A percentile compares a stretch with the other conserved stretches of the same genome.
Conservation (phyloP, 331 rosid genomes). For the Erythrophleum ivorense region DNA sequence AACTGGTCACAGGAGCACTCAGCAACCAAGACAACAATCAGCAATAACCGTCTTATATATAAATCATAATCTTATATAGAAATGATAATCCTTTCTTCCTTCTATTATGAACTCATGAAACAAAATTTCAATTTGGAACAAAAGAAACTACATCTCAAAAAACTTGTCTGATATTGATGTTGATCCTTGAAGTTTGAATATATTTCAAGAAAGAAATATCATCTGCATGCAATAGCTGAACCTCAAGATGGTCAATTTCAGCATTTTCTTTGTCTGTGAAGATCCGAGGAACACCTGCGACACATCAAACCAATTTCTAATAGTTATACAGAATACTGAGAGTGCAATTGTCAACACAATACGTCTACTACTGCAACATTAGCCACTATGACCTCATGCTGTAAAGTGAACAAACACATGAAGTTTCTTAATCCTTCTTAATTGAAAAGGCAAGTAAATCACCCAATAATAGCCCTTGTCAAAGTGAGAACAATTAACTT, state of each 20-base stretch:
- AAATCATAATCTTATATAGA: neutral
- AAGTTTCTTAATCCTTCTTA: neutral
- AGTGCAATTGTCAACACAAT: conserved; percentile 7
- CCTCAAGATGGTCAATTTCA: conserved; percentile 65
- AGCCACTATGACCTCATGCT: neutral
- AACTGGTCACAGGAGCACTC: neutral
- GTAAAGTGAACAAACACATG: neutral
- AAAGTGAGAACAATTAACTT: conserved; percentile 12
- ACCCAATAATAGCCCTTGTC: conserved; percentile 4
- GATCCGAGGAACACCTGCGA: conserved; percentile 90
- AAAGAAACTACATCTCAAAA: conserved; percentile 46
- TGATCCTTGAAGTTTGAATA: conserved; percentile 82
- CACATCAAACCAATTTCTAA: conserved; percentile 35
- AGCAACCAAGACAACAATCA: neutral
- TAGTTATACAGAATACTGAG: conserved; percentile 31
- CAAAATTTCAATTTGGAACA: conserved; percentile 28
- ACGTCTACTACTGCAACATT: neutral
- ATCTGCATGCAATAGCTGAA: conserved; percentile 56
- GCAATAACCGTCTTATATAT: neutral
- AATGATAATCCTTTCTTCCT: neutral
- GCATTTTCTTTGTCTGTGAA: conserved; percentile 74
- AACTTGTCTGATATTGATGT: conserved; percentile 93
- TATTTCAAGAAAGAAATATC: conserved; percentile 70
- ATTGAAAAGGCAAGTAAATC: conserved; percentile 21
- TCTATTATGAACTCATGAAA: neutral